These are phyloP conservation scores for Camellia lanceoleosa DNA, from an alignment of 148 eudicot species.

Conservation along the genomic window DNA sequence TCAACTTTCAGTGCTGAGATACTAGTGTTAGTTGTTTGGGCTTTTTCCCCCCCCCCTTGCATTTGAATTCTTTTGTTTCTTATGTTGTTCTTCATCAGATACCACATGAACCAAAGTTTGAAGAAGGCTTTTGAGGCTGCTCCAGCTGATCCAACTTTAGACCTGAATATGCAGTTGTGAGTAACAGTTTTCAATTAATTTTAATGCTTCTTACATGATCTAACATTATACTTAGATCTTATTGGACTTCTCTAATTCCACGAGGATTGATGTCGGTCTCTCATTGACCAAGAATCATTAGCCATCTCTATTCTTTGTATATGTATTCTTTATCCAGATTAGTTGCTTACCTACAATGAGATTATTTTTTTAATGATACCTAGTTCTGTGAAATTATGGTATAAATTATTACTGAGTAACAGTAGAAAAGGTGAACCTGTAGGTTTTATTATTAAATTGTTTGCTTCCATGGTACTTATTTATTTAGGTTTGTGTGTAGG, in stretches of 20 bases:
- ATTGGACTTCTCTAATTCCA: neutral
- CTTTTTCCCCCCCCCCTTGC: too few relatives aligned
- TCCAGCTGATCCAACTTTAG: conserved; percentile 97
- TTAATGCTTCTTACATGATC: conserved; percentile 8
- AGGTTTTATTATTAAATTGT: too few relatives aligned
- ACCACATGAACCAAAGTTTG: conserved; percentile 53
- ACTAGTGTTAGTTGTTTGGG: neutral
- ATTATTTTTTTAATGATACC: neutral
- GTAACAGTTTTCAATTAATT: conserved; percentile 20
- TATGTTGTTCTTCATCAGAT: conserved; percentile 39
- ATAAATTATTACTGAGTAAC: neutral
- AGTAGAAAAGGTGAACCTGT: too few relatives aligned
- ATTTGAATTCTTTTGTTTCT: neutral
- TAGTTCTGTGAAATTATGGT: neutral
- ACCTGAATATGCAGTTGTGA: conserved; percentile 93
- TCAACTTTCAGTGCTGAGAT: neutral
- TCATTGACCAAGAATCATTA: neutral
- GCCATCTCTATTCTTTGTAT: conserved; percentile 4
- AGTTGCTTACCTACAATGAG: neutral
- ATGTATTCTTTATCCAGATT: neutral
- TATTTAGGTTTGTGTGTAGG: too few relatives aligned
- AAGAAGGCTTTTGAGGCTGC: conserved; percentile 75
- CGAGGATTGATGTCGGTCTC: neutral
- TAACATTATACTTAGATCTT: neutral
- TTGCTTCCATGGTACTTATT: too few relatives aligned